Percentiles rank a stretch among this genome's conserved stretches.
These are phyloP conservation scores for Atkinsonella hypoxylon DNA, from an alignment of 2,329 filamentous ascomycete species.

Conservation along the genomic window DNA sequence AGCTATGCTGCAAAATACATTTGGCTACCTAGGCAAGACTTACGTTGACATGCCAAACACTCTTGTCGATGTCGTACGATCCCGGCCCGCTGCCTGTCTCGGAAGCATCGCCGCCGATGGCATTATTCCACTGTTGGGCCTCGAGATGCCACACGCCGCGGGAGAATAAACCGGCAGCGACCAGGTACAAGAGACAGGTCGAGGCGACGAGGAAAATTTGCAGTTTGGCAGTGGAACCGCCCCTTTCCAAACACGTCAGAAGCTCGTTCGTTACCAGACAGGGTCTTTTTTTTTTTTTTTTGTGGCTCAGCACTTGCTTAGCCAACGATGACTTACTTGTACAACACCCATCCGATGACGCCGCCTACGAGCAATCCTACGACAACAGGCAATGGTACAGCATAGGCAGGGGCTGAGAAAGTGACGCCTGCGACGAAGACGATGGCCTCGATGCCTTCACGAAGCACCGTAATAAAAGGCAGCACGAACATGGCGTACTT, in stretches of 20 bases:
- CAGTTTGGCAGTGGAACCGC: conserved; percentile 29
- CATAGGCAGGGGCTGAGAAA: conserved; percentile 59
- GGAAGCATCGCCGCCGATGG: conserved; percentile 45
- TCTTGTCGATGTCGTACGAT: conserved; percentile 66
- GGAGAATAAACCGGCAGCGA: conserved; percentile 73
- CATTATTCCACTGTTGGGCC: conserved; percentile 53
- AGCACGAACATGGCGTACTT: conserved; percentile 80
- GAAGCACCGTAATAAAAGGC: conserved; percentile 77
- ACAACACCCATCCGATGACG: conserved; percentile 61
- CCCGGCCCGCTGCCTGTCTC: conserved; percentile 50
- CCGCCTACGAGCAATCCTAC: conserved; percentile 57
- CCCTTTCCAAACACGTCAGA: conserved; percentile 15
- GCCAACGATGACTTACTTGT: conserved; percentile 45
- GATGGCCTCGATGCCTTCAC: conserved; percentile 77
- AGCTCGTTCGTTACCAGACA: background rate
- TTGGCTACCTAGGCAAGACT: conserved; percentile 18
- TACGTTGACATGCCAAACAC: conserved; percentile 74
- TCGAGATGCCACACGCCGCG: conserved; percentile 66
- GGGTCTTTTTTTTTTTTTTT: background rate
- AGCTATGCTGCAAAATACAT: too few relatives aligned
- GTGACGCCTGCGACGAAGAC: conserved; percentile 80
- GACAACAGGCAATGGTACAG: conserved; percentile 68
- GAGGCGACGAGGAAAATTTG: conserved; percentile 73
- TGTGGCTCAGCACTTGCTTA: too few relatives aligned
- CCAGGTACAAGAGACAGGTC: conserved; percentile 74